Conservation (phyloP, 768 basidiomycete genomes). For the Phanerodontia chrysosporium region DNA sequence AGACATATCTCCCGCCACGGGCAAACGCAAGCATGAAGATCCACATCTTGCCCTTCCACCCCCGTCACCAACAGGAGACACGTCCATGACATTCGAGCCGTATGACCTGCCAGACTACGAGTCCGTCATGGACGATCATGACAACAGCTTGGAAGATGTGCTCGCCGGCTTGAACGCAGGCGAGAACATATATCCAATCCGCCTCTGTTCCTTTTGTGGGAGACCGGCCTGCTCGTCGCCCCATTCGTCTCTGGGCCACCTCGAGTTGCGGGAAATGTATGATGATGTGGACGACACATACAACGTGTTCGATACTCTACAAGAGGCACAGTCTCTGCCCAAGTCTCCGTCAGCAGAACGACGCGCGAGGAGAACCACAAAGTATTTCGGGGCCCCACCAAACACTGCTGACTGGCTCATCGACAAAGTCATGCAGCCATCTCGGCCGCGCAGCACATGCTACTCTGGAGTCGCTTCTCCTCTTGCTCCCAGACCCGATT, state of each 20-base stretch:
- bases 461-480: background rate
- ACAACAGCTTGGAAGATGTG: background rate
- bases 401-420: background rate
- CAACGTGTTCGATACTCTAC: too few species aligned
- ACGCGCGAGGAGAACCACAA: too few species aligned
- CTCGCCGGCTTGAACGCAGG: background rate
- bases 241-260: background rate
- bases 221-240: background rate
- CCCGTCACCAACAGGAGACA: background rate
- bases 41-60: background rate
- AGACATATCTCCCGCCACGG: background rate
- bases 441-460: background rate
- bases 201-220: background rate
- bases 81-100: background rate
- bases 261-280: background rate
- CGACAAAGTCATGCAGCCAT: background rate
- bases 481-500: background rate
- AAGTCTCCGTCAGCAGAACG: background rate
- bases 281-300: too few species aligned
- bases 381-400: too few species aligned
- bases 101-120: background rate
- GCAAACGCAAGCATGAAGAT: background rate
- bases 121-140: background rate
- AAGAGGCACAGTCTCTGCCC: background rate
- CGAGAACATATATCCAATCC: background rate